These are phyloP conservation scores for Cutaneotrichosporon daszewskae DNA, from an alignment of 1,284 basidiomycete genomes.

Conservation along the genomic window DNA sequence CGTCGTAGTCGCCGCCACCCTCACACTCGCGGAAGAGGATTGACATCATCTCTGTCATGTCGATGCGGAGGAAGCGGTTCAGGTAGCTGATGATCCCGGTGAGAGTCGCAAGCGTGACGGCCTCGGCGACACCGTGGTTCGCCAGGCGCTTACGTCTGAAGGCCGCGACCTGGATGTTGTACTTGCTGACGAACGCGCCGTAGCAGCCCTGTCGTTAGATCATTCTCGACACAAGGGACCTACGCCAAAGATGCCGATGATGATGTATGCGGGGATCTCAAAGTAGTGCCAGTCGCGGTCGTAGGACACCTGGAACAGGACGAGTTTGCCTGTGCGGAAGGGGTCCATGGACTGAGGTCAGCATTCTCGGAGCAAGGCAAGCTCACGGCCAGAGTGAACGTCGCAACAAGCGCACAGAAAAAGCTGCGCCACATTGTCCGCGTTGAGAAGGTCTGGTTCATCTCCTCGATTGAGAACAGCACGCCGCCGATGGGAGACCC, in stretches of 20 bases:
- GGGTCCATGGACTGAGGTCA: constrained; percentile 83
- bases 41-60: constrained; percentile 98
- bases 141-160: constrained; percentile 86
- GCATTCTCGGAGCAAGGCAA: neutral
- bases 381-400: constrained; percentile 86
- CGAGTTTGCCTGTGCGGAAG: constrained; percentile 94
- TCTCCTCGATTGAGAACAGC: constrained; percentile 81
- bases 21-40: constrained; percentile 96
- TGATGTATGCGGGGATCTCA: constrained; percentile 89
- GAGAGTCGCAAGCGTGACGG: constrained; percentile 73
- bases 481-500: constrained; percentile 91
- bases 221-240: constrained; percentile 29
- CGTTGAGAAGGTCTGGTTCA: constrained; percentile 94
- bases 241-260: constrained; percentile 93
- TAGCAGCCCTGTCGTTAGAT: constrained; percentile 79
- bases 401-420: constrained; percentile 93
- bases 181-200: constrained; percentile 94
- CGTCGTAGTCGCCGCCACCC: constrained; percentile 83
- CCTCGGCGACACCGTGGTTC: constrained; percentile 80
- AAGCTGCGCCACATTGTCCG: constrained; percentile 98
- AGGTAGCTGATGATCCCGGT: constrained; percentile 91
- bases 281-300: constrained; percentile 99
- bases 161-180: constrained; percentile 89
- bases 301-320: constrained; percentile 96
- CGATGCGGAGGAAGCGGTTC: constrained; percentile 90